These are phyloP conservation scores for Lasiodiplodia citricola DNA, from an alignment of 2,329 filamentous ascomycete genomes.

Conservation along the genomic window DNA sequence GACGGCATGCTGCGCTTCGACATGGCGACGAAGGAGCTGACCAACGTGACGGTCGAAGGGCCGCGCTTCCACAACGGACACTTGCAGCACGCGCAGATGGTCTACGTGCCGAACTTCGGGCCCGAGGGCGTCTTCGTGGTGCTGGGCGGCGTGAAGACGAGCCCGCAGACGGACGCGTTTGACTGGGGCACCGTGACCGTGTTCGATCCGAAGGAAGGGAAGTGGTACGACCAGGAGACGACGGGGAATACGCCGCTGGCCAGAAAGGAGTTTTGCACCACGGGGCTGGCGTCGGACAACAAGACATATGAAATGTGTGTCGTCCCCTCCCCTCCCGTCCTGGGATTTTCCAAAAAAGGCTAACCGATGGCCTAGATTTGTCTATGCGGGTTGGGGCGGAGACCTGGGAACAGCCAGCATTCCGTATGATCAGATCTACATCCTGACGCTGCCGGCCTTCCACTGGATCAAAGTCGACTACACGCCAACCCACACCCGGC, in stretches of 20 bases:
- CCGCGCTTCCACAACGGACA: constrained; percentile 15
- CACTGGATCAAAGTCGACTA: constrained; percentile 27
- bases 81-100: constrained; percentile 9
- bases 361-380: constrained; percentile 3
- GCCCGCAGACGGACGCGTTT: background rate
- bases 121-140: constrained; percentile 25
- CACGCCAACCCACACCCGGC: background rate
- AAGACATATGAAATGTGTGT: constrained; percentile 22
- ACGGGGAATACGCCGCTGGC: constrained; percentile 13
- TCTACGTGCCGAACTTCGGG: constrained; percentile 26
- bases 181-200: constrained; percentile 5
- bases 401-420: background rate
- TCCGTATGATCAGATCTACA: constrained; percentile 25
- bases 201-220: constrained; percentile 14
- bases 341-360: background rate
- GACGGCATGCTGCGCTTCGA: constrained; percentile 27
- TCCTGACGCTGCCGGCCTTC: constrained; percentile 28
- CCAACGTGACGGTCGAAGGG: constrained; percentile 18
- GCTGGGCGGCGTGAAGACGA: constrained; percentile 17
- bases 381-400: constrained; percentile 26
- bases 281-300: constrained; percentile 24
- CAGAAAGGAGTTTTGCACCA: constrained; percentile 23
- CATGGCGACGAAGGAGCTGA: constrained; percentile 18
- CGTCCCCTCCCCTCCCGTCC: no score
- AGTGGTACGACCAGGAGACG: constrained; percentile 19